Evolutionary conservation across 2,329 filamentous ascomycete species (phyloP), one percentile per base, ranked within the genome.

Genomic region (Alternaria dauci): DNA sequence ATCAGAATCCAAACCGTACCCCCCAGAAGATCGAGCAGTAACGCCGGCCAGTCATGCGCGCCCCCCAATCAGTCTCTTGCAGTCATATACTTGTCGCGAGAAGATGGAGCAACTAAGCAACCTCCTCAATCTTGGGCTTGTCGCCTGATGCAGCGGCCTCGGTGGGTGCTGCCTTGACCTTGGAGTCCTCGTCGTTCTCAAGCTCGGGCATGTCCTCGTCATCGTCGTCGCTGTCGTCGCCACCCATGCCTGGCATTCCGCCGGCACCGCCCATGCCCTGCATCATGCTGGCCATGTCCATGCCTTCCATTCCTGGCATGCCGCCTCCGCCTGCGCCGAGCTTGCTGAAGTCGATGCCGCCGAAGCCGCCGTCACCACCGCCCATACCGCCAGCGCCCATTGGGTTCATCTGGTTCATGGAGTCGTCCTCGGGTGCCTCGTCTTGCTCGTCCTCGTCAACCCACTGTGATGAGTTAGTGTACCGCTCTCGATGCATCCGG

Each of bases 401-500:
- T 67, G 87, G 80, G 68, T 81, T 81, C 81, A 83, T 84, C 69
- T 80, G 79, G 66, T 74, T 78, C 80, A 84, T 82, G 76, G 80
- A 81, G 69, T 83, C 81, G 80, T 97, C 94, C 80, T 97, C 94
- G 58, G 88, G 84, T 62, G 87, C 90, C 81, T 93, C 93, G 77
- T 98, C 91, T 85, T 99, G 95, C 87, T 99, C 95, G 78, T 99
- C 94, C 88, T 97, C 93, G 72, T 97, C 94, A 75, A 97, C 92
- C 94, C 94, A 97, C 88, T 89, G 41, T 20, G 62, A 57, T 41
- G 16, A 32, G 61, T 79, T 71, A 78, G 72, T 41, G n/a, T 18
- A n/a, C 5, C 44, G 20, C 25, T 30, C 23, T 12, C 32, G 4
- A 0, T 34, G 1, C 14, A 14, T 25, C 8, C 9, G 4, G 11